phyloP scores from a whole-genome alignment of 2,329 filamentous ascomycete species.

The Elsinoe ampelina region DNA sequence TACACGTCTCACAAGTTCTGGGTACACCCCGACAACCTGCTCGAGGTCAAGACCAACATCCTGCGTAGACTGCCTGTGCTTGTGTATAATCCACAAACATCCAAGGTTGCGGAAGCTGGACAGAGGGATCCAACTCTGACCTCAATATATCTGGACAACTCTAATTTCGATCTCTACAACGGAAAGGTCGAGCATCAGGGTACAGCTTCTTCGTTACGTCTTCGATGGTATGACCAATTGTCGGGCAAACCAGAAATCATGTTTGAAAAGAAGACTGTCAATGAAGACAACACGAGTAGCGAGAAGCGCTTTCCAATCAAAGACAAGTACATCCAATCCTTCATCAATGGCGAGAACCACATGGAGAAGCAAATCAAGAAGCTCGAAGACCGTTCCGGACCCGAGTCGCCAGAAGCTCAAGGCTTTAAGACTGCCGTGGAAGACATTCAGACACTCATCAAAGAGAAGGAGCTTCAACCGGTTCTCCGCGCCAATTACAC shows the following conservation, averaged over 20 bases:
- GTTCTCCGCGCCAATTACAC: slow-evolving; percentile 86
- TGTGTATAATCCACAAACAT: slow-evolving; percentile 80
- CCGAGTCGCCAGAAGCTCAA: slow-evolving; percentile 56
- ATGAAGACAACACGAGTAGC: slow-evolving; percentile 64
- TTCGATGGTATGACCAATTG: slow-evolving; percentile 88
- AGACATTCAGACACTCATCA: slow-evolving; percentile 71
- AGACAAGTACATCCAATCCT: slow-evolving; percentile 83
- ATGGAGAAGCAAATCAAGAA: slow-evolving; percentile 87
- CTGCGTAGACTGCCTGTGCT: slow-evolving; percentile 82
- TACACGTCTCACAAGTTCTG: slow-evolving; percentile 93
- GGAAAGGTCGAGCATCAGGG: slow-evolving; percentile 69
- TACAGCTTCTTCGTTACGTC: slow-evolving; percentile 70
- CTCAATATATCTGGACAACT: slow-evolving; percentile 90
- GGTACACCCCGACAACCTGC: slow-evolving; percentile 89
- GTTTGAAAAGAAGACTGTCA: slow-evolving; percentile 81
- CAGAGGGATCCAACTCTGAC: slow-evolving; percentile 81
- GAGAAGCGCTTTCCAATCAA: slow-evolving; percentile 80
- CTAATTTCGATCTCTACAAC: slow-evolving; percentile 74
- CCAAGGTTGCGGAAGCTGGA: slow-evolving; percentile 69
- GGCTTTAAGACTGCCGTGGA: slow-evolving; percentile 62
- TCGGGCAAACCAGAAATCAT: slow-evolving; percentile 68
- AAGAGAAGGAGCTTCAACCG: slow-evolving; percentile 67
- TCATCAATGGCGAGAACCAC: slow-evolving; percentile 77
- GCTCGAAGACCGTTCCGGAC: slow-evolving; percentile 66
- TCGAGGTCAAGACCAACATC: slow-evolving; percentile 95